phyloP scores from a whole-genome alignment of 805 yeast genomes.

The Wickerhamiella lipophila region DNA sequence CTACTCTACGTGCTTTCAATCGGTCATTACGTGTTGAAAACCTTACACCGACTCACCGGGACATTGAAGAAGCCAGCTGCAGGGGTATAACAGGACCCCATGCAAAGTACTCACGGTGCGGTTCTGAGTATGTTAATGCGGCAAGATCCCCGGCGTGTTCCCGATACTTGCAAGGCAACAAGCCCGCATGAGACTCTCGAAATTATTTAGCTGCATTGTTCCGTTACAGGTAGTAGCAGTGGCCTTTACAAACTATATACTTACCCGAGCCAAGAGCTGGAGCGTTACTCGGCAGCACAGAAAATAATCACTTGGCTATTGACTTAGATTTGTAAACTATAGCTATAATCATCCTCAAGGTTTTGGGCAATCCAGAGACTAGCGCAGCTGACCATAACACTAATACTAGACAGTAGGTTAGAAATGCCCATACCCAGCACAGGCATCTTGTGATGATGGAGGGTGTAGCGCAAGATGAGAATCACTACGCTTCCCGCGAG shows the following conservation, averaged over 20 bases:
- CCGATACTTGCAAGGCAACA: too few relatives aligned
- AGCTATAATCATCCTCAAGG: constrained; percentile 90
- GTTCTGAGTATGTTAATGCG: neutral
- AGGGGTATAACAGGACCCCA: neutral
- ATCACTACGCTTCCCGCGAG: constrained; percentile 85
- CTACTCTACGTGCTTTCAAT: too few relatives aligned
- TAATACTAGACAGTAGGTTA: constrained; percentile 66
- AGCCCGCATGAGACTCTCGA: too few relatives aligned
- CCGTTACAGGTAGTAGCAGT: neutral
- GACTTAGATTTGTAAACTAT: constrained; percentile 60
- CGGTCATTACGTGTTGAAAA: neutral
- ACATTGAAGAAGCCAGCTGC: neutral
- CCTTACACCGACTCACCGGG: neutral
- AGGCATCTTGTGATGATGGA: constrained; percentile 70
- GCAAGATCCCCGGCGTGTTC: neutral
- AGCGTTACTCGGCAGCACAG: neutral
- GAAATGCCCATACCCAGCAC: constrained; percentile 90
- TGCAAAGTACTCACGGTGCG: neutral
- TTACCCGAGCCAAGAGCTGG: too few relatives aligned
- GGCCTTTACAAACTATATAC: too few relatives aligned
- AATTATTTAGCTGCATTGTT: neutral
- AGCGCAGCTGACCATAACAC: constrained; percentile 80
- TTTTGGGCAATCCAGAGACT: constrained; percentile 89
- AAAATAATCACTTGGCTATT: neutral
- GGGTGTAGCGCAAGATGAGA: constrained; percentile 66